Conservation (phyloP, 1,139 yeast genomes). For the Sugiyamaella neomexicana region DNA sequence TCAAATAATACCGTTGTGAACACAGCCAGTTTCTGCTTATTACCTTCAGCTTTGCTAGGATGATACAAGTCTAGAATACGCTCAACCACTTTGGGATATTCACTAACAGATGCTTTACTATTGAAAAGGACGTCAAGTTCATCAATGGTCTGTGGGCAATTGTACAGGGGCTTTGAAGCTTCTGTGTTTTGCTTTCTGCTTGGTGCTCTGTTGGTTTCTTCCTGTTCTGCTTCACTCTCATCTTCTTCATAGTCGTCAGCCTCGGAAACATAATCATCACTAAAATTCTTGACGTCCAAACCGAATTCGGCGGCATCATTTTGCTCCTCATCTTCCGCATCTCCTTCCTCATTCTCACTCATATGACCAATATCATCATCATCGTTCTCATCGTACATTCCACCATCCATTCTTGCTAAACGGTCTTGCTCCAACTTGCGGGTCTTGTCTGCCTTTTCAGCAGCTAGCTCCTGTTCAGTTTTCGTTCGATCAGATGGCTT, state of each 20-base stretch:
- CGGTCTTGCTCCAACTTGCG: constrained; percentile 75
- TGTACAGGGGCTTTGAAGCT: neutral
- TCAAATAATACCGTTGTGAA: constrained; percentile 61
- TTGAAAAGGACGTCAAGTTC: constrained; percentile 48
- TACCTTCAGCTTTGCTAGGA: constrained; percentile 78
- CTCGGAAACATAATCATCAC: constrained; percentile 34
- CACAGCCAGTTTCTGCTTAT: constrained; percentile 68
- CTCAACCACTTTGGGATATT: constrained; percentile 53
- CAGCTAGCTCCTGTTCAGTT: constrained; percentile 78
- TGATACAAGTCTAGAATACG: constrained; percentile 62
- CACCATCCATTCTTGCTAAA: constrained; percentile 80
- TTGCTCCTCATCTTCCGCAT: constrained; percentile 28
- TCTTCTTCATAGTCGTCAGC: constrained; percentile 27
- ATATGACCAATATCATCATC: constrained; percentile 23
- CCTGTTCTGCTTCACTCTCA: constrained; percentile 31
- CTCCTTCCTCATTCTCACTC: constrained; percentile 40
- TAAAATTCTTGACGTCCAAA: constrained; percentile 15
- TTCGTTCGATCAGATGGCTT: constrained; percentile 96
- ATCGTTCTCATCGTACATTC: constrained; percentile 37
- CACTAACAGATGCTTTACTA: constrained; percentile 43
- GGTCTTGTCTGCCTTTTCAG: constrained; percentile 66
- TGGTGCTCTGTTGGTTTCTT: constrained; percentile 33
- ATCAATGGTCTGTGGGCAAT: constrained; percentile 60
- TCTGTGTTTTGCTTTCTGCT: constrained; percentile 8
- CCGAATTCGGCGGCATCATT: constrained; percentile 33